Percentiles rank a stretch among this genome's conserved stretches.
Evolutionary conservation across 1,139 yeast species (phyloP).

Genomic region (Hanseniaspora uvarum): DNA sequence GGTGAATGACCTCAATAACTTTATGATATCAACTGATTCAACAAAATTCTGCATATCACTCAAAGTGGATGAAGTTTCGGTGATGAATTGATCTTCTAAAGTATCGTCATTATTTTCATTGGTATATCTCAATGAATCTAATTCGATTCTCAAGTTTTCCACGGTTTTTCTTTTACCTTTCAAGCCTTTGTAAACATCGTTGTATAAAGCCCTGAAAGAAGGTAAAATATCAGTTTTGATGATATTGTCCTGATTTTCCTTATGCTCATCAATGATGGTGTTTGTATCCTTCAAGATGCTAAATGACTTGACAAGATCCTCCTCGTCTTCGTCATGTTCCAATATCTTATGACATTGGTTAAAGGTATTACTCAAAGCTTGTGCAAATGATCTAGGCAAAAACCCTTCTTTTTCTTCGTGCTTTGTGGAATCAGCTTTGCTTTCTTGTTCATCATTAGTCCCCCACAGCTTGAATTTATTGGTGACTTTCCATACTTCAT

Average conservation of each 20-base stretch:
- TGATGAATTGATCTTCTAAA: constrained; percentile 67
- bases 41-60: constrained; percentile 62
- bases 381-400: constrained; percentile 42
- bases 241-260: constrained; percentile 48
- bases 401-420: constrained; percentile 26
- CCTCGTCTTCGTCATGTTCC: constrained; percentile 28
- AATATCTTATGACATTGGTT: constrained; percentile 32
- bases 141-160: constrained; percentile 55
- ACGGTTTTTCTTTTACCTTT: constrained; percentile 44
- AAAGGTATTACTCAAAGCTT: constrained; percentile 42
- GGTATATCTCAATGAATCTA: constrained; percentile 52
- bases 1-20: constrained; percentile 52
- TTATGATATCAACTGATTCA: constrained; percentile 54
- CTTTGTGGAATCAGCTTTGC: constrained; percentile 35
- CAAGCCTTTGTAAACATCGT: constrained; percentile 44
- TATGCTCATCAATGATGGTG: constrained; percentile 38
- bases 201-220: constrained; percentile 43
- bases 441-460: constrained; percentile 54
- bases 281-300: constrained; percentile 44
- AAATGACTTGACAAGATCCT: constrained; percentile 24
- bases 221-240: constrained; percentile 48
- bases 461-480: constrained; percentile 41
- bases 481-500: constrained; percentile 35
- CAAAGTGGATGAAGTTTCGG: constrained; percentile 68
- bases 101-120: constrained; percentile 38